Evolutionary conservation across 768 basidiomycete genomes (phyloP).

Genomic region (Rhodotorula diobovata): DNA sequence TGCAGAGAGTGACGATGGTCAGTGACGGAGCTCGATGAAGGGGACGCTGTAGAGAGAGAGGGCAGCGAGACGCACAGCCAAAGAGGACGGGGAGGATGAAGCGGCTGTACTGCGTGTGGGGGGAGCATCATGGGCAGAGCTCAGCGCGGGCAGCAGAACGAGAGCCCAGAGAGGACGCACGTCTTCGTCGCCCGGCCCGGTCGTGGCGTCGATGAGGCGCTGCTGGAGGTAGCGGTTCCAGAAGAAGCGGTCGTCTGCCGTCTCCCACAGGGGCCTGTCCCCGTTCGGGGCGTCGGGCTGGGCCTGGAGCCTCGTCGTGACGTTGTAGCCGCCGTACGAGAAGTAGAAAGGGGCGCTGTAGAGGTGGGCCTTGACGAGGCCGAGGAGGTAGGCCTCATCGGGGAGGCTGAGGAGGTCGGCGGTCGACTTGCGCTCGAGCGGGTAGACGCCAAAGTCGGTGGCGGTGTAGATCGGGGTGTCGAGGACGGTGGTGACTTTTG

Average conservation of each 20-base stretch:
- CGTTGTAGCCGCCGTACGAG: conserved; percentile 74
- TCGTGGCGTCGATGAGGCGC: conserved; percentile 59
- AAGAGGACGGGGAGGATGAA: conserved; percentile 91
- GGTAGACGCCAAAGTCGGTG: conserved; percentile 84
- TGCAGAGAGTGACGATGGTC: too few species aligned
- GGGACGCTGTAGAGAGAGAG: background rate
- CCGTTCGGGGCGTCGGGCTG: conserved; percentile 55
- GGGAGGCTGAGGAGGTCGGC: conserved; percentile 64
- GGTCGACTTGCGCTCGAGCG: conserved; percentile 68
- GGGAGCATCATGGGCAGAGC: background rate
- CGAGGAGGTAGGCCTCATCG: conserved; percentile 80
- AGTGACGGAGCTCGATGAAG: background rate
- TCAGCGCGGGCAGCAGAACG: background rate
- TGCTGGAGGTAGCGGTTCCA: conserved; percentile 82
- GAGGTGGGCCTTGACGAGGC: conserved; percentile 79
- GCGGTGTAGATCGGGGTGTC: conserved; percentile 83
- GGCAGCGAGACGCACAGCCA: conserved; percentile 75
- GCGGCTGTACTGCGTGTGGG: conserved; percentile 61
- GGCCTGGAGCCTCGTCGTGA: conserved; percentile 78
- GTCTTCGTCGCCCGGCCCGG: conserved; percentile 58
- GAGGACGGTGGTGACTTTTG: conserved; percentile 70
- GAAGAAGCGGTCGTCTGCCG: conserved; percentile 94
- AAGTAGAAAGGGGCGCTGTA: conserved; percentile 76
- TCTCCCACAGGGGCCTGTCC: conserved; percentile 66
- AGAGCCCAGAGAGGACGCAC: conserved; percentile 51